phyloP scores from a whole-genome alignment of 2,329 filamentous ascomycete species.

The Aureobasidium sp. region DNA sequence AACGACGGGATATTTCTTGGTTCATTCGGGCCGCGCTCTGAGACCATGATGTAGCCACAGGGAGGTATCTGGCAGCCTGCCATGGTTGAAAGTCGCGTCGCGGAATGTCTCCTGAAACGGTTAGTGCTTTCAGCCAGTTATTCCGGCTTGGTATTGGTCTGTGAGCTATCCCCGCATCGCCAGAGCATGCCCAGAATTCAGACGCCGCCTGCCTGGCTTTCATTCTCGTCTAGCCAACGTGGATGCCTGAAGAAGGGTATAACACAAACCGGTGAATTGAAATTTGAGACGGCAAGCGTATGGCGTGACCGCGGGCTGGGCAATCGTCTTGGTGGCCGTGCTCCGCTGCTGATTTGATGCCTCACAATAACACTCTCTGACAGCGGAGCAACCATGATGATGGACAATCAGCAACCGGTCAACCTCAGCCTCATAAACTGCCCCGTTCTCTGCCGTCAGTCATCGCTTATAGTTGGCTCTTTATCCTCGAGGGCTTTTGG shows the following conservation, averaged over 20 bases:
- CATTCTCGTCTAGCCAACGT: constrained; percentile 11
- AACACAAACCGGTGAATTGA: constrained; percentile 6
- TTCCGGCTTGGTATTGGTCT: constrained; percentile 6
- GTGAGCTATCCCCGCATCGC: neutral
- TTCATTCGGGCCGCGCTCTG: constrained; percentile 6
- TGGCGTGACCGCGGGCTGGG: constrained; percentile 3
- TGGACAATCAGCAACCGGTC: neutral
- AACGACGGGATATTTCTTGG: neutral
- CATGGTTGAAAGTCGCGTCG: neutral
- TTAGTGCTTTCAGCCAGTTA: neutral
- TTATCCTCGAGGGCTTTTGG: neutral
- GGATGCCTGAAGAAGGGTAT: constrained; percentile 4
- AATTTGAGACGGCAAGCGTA: neutral
- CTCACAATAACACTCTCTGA: neutral
- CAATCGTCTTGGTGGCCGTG: neutral
- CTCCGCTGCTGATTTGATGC: neutral
- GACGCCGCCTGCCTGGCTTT: neutral
- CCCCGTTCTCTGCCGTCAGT: neutral
- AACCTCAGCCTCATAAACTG: neutral
- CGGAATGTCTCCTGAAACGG: constrained; percentile 1
- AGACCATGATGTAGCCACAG: constrained; percentile 8
- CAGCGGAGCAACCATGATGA: neutral
- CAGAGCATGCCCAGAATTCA: neutral
- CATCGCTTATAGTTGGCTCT: neutral
- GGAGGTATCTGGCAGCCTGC: neutral